These are phyloP conservation scores for Pestalotiopsis sp. DNA, from an alignment of 2,329 filamentous ascomycete genomes.

Conservation along the genomic window DNA sequence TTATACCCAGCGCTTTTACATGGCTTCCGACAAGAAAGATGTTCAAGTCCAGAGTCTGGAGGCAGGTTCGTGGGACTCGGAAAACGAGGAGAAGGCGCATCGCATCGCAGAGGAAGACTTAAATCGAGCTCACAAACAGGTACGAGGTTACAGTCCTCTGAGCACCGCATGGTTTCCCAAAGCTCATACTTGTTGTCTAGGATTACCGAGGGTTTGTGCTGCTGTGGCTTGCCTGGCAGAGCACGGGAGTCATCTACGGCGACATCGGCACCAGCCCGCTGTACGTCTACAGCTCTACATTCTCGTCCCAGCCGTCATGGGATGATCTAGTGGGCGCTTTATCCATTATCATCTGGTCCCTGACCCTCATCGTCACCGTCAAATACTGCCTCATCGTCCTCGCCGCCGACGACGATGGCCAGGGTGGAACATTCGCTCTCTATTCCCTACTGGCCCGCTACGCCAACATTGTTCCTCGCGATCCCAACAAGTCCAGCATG, in stretches of 20 bases:
- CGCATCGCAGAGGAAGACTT: constrained; percentile 13
- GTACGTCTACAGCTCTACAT: constrained; percentile 71
- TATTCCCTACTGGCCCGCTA: constrained; percentile 63
- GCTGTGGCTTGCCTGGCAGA: constrained; percentile 58
- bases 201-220: constrained; percentile 10
- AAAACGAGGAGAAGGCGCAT: constrained; percentile 14
- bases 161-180: not conserved
- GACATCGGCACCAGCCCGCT: constrained; percentile 63
- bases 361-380: constrained; percentile 66
- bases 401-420: constrained; percentile 66
- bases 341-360: constrained; percentile 67
- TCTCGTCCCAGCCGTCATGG: constrained; percentile 53
- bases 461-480: constrained; percentile 58
- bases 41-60: not conserved
- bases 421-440: constrained; percentile 68
- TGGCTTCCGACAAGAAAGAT: not conserved
- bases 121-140: constrained; percentile 11
- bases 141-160: not conserved
- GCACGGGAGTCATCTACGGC: constrained; percentile 66
- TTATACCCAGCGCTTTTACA: not conserved
- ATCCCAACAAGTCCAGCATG: constrained; percentile 53
- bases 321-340: constrained; percentile 63
- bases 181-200: not conserved
- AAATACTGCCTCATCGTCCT: constrained; percentile 69
- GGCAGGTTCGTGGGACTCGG: not conserved